A percentile compares a stretch with the other conserved stretches of the same genome.
These are phyloP conservation scores for Termitomyces titanicus DNA, from an alignment of 768 basidiomycete genomes.

Conservation along the genomic window DNA sequence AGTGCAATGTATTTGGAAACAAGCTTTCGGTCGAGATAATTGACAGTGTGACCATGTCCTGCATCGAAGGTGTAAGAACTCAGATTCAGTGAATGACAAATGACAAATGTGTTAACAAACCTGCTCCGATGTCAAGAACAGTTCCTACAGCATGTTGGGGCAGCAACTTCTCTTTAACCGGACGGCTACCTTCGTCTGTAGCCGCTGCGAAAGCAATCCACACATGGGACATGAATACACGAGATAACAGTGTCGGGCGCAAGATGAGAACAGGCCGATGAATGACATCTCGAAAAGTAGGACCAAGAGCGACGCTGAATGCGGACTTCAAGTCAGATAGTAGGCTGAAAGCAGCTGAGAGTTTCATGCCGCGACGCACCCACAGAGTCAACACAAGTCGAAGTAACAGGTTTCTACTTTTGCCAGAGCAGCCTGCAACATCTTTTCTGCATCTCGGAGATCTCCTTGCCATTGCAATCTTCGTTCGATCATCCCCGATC, in stretches of 20 bases:
- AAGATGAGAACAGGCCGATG: conserved; percentile 37
- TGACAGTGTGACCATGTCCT: conserved; percentile 64
- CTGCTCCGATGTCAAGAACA: conserved; percentile 47
- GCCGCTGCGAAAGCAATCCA: conserved; percentile 48
- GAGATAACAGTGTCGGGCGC: conserved; percentile 31
- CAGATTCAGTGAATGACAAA: too few species aligned
- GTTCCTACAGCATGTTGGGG: conserved; percentile 45
- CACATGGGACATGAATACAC: conserved; percentile 52
- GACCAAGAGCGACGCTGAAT: conserved; percentile 35
- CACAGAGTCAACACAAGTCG: too few species aligned
- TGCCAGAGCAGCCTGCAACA: too few species aligned
- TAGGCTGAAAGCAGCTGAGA: conserved; percentile 38
- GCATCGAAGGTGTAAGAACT: background rate
- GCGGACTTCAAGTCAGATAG: conserved; percentile 39
- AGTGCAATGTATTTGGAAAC: conserved; percentile 69
- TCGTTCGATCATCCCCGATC: too few species aligned
- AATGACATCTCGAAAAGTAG: conserved; percentile 40
- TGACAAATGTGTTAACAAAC: background rate
- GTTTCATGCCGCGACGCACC: conserved; percentile 34
- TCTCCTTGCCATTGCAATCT: too few species aligned
- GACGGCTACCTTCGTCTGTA: conserved; percentile 38
- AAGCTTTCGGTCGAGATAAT: conserved; percentile 49
- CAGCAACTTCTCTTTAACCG: conserved; percentile 39
- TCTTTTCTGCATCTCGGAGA: too few species aligned
- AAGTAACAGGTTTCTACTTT: too few species aligned